Conservation (phyloP, 2,329 filamentous ascomycete genomes). For the Ceratocystis huliohia region DNA sequence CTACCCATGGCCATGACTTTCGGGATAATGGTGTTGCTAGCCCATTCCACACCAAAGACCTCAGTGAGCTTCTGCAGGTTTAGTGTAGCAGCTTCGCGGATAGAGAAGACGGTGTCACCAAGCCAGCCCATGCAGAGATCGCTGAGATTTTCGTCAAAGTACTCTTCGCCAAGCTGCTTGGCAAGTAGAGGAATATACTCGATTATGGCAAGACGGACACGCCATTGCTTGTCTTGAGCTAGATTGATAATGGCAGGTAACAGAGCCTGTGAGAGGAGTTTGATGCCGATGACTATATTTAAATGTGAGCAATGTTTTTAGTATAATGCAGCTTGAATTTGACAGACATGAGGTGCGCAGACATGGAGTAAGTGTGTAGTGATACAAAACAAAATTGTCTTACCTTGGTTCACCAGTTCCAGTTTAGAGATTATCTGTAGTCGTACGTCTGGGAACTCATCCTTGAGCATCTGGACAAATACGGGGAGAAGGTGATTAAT, state of each 20-base stretch:
- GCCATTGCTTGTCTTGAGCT: slow-evolving; percentile 98
- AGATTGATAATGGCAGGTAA: slow-evolving; percentile 94
- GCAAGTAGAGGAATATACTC: slow-evolving; percentile 97
- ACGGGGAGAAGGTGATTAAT: slow-evolving; percentile 72
- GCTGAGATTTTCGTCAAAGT: slow-evolving; percentile 96
- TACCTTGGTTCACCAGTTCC: slow-evolving; percentile 92
- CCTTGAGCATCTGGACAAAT: slow-evolving; percentile 99
- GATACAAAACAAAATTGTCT: background rate
- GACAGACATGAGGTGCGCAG: background rate
- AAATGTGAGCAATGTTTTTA: background rate
- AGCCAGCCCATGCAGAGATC: slow-evolving; percentile 97
- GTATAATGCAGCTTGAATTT: background rate
- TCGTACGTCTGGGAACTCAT: slow-evolving; percentile 94
- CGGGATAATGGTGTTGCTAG: slow-evolving; percentile 89
- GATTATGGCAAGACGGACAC: slow-evolving; percentile 93
- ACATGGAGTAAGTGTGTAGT: background rate
- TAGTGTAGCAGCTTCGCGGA: slow-evolving; percentile 90
- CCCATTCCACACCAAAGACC: slow-evolving; percentile 97
- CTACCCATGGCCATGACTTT: slow-evolving; percentile 98
- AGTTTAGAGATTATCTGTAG: slow-evolving; percentile 99
- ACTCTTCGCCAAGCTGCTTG: slow-evolving; percentile 87
- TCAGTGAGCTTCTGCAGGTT: slow-evolving; percentile 98
- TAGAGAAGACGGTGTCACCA: slow-evolving; percentile 96
- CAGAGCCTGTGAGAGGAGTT: slow-evolving; percentile 87
- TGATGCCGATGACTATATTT: slow-evolving; percentile 78